These are phyloP conservation scores for Kodamaea arcana DNA, from an alignment of 1,139 yeast genomes.

Conservation along the genomic window DNA sequence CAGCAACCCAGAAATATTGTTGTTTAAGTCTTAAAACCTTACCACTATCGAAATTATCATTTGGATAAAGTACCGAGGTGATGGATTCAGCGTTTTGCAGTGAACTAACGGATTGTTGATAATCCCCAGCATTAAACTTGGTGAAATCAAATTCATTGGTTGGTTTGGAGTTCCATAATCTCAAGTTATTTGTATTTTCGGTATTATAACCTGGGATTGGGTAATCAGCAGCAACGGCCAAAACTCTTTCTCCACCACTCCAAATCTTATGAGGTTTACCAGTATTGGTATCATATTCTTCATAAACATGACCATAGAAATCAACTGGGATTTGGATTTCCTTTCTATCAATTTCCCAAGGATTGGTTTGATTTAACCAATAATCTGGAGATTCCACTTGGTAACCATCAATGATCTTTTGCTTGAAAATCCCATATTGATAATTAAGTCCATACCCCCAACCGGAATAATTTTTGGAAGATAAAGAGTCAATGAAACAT, in stretches of 20 bases:
- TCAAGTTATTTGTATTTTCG: slow-evolving; percentile 77
- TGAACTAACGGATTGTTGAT: slow-evolving; percentile 74
- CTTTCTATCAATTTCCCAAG: slow-evolving; percentile 87
- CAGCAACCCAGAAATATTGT: slow-evolving; percentile 97
- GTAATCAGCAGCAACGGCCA: slow-evolving; percentile 90
- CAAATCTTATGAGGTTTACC: slow-evolving; percentile 57
- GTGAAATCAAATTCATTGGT: slow-evolving; percentile 88
- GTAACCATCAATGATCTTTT: slow-evolving; percentile 84
- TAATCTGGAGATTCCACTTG: slow-evolving; percentile 94
- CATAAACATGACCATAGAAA: slow-evolving; percentile 80
- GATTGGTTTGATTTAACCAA: slow-evolving; percentile 84
- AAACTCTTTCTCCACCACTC: slow-evolving; percentile 85
- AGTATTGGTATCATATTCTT: slow-evolving; percentile 49
- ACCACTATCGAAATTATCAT: slow-evolving; percentile 87
- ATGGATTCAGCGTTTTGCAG: slow-evolving; percentile 90
- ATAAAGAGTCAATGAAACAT: slow-evolving; percentile 85
- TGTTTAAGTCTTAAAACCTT: slow-evolving; percentile 91
- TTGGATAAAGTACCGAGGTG: slow-evolving; percentile 88
- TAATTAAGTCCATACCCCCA: slow-evolving; percentile 97
- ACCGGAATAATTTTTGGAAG: slow-evolving; percentile 84
- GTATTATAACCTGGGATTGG: slow-evolving; percentile 92
- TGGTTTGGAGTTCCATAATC: slow-evolving; percentile 90
- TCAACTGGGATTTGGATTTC: slow-evolving; percentile 93
- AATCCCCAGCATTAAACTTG: slow-evolving; percentile 90
- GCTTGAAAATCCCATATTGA: slow-evolving; percentile 91